phyloP scores from a whole-genome alignment of 2,329 filamentous ascomycete species.

The Xylaria sp. region DNA sequence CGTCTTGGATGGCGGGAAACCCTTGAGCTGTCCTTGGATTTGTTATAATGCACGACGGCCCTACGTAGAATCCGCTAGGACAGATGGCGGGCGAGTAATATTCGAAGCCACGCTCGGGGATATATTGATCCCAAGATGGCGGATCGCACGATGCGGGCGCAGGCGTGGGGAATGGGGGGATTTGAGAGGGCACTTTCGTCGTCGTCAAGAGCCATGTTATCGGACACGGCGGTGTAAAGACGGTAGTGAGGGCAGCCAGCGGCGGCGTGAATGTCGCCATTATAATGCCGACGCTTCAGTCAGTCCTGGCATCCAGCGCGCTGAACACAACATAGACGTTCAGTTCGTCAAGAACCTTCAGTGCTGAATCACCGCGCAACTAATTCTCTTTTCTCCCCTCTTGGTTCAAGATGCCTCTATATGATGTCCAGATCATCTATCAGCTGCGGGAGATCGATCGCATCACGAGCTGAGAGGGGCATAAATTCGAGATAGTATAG shows the following conservation, averaged over 20 bases:
- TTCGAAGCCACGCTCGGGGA: conserved; percentile 51
- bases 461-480: conserved; percentile 26
- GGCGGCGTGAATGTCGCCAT: conserved; percentile 35
- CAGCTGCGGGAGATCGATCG: conserved; percentile 30
- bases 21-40: conserved; percentile 47
- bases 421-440: conserved; percentile 21
- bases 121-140: conserved; percentile 51
- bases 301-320: conserved; percentile 20
- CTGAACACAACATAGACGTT: conserved; percentile 13
- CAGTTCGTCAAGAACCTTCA: conserved; percentile 8
- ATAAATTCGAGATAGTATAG: conserved; percentile 9
- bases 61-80: conserved; percentile 41
- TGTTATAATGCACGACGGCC: conserved; percentile 39
- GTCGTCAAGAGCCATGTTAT: conserved; percentile 55
- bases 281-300: conserved; percentile 27
- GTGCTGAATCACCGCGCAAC: neutral
- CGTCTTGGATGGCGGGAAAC: conserved; percentile 40
- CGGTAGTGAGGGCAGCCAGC: conserved; percentile 54
- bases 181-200: conserved; percentile 54
- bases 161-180: conserved; percentile 50
- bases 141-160: conserved; percentile 49
- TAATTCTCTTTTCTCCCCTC: conserved; percentile 1
- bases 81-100: conserved; percentile 46
- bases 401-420: neutral
- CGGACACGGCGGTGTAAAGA: conserved; percentile 55